Evolutionary conservation across 164 flowering plant genomes (phyloP).

Genomic region (Dillenia turbinata): DNA sequence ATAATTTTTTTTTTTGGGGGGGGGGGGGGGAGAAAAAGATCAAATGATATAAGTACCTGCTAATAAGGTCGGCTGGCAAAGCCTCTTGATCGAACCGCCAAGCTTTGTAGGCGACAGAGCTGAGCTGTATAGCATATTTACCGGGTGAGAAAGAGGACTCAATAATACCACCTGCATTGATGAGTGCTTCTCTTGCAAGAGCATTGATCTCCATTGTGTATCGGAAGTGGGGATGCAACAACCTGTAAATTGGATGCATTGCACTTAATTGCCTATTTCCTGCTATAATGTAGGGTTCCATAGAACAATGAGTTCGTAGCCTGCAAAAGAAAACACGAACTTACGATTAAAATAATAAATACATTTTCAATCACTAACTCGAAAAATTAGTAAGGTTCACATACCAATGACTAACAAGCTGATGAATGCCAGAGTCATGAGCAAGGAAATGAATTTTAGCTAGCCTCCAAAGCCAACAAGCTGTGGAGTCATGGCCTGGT

Average conservation of each 20-base stretch:
- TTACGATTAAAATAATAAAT: not conserved
- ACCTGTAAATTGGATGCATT: slow-evolving; percentile 70
- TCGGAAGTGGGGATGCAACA: slow-evolving; percentile 64
- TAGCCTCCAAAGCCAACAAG: slow-evolving; percentile 59
- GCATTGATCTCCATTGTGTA: slow-evolving; percentile 86
- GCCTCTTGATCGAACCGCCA: slow-evolving; percentile 71
- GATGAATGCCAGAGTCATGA: slow-evolving; percentile 68
- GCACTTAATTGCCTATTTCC: slow-evolving; percentile 62
- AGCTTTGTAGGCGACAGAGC: slow-evolving; percentile 50
- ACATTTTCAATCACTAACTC: not conserved
- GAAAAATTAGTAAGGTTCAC: not conserved
- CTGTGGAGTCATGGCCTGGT: slow-evolving; percentile 46
- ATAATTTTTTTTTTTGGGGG: too few relatives aligned
- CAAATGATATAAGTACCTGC: slow-evolving; percentile 33
- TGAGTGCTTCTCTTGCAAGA: slow-evolving; percentile 50
- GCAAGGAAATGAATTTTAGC: slow-evolving; percentile 70
- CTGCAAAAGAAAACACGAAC: slow-evolving; percentile 24
- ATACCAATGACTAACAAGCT: slow-evolving; percentile 78
- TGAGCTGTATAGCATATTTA: slow-evolving; percentile 50
- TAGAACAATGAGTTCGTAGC: slow-evolving; percentile 60
- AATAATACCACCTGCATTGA: slow-evolving; percentile 60
- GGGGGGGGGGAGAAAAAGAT: not conserved
- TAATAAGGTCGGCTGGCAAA: slow-evolving; percentile 60
- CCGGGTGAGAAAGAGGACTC: slow-evolving; percentile 48
- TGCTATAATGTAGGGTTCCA: slow-evolving; percentile 73